Percentiles rank a stretch among this genome's conserved stretches.
These are phyloP conservation scores for Pseudonitzschia delicatissima DNA, from an alignment of 108 stramenopile genomes.

Conservation along the genomic window DNA sequence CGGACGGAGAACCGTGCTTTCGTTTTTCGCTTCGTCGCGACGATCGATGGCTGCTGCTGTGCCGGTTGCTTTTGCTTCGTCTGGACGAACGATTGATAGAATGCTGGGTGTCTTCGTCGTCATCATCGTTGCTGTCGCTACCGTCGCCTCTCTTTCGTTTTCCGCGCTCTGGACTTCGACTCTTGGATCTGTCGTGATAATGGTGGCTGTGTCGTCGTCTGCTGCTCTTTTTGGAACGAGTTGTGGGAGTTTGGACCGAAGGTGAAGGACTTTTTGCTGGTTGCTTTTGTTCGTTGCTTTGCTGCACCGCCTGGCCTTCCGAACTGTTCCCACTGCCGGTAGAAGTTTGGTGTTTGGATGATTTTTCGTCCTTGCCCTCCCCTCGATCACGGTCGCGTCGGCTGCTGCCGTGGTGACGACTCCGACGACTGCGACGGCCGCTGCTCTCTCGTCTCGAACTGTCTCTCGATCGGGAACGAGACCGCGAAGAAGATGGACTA, in stretches of 20 bases:
- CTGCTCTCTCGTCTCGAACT: constrained; percentile 18
- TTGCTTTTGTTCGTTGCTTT: neutral
- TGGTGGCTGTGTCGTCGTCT: constrained; percentile 14
- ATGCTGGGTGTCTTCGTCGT: neutral
- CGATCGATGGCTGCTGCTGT: constrained; percentile 19
- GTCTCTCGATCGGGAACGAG: constrained; percentile 16
- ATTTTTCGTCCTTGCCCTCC: neutral
- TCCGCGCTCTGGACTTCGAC: constrained; percentile 10
- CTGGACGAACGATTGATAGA: constrained; percentile 12
- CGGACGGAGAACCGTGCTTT: neutral
- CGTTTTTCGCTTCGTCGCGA: constrained; percentile 5
- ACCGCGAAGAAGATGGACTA: constrained; percentile 18
- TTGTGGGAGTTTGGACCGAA: too few relatives aligned
- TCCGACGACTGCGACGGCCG: constrained; percentile 2
- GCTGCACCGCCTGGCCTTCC: neutral
- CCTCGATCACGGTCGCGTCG: constrained; percentile 14
- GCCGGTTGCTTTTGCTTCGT: constrained; percentile 17
- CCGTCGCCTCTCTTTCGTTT: constrained; percentile 1
- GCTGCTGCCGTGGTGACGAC: constrained; percentile 4
- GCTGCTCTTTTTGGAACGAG: constrained; percentile 13
- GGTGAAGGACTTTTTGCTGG: neutral
- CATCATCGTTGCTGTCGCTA: neutral
- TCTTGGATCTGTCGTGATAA: constrained; percentile 23
- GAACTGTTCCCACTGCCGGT: neutral
- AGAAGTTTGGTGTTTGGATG: neutral